Percentiles rank a stretch among this genome's conserved stretches.
These are phyloP conservation scores for Nicotiana noctiflora DNA, from an alignment of 257 asterid genomes.

Conservation along the genomic window DNA sequence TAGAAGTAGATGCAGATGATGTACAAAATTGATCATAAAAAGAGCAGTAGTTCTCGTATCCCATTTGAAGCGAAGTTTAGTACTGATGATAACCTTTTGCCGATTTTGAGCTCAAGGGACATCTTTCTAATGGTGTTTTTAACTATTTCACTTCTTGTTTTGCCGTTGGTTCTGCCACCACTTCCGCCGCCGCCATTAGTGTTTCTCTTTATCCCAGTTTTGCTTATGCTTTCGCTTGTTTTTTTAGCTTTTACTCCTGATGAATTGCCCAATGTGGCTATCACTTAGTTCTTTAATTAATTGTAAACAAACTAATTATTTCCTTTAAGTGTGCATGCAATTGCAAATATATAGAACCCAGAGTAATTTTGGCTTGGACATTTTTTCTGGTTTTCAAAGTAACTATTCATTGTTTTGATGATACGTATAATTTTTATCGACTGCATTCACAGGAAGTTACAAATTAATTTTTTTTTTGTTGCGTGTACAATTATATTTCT, in stretches of 20 bases:
- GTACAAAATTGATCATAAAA: slow-evolving; percentile 10
- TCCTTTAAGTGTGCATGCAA: background rate
- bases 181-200: slow-evolving; percentile 59
- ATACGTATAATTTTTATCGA: background rate
- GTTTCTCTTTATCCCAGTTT: slow-evolving; percentile 50
- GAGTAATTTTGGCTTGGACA: background rate
- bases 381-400: background rate
- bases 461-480: background rate
- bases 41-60: background rate
- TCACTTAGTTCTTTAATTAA: background rate
- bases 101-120: slow-evolving; percentile 8
- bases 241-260: slow-evolving; percentile 43
- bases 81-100: background rate
- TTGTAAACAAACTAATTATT: background rate
- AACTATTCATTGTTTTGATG: background rate
- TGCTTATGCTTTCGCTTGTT: slow-evolving; percentile 40
- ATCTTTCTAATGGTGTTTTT: slow-evolving; percentile 26
- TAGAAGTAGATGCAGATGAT: slow-evolving; percentile 19
- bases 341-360: background rate
- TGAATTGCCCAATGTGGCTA: slow-evolving; percentile 20
- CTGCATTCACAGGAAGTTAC: background rate
- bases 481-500: background rate
- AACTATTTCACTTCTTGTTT: slow-evolving; percentile 21
- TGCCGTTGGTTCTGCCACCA: slow-evolving; percentile 62
- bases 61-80: background rate